Evolutionary conservation across 2,329 filamentous ascomycete species (phyloP), one percentile per base, ranked within the genome.

Genomic region (Phialemonium atrogriseum): DNA sequence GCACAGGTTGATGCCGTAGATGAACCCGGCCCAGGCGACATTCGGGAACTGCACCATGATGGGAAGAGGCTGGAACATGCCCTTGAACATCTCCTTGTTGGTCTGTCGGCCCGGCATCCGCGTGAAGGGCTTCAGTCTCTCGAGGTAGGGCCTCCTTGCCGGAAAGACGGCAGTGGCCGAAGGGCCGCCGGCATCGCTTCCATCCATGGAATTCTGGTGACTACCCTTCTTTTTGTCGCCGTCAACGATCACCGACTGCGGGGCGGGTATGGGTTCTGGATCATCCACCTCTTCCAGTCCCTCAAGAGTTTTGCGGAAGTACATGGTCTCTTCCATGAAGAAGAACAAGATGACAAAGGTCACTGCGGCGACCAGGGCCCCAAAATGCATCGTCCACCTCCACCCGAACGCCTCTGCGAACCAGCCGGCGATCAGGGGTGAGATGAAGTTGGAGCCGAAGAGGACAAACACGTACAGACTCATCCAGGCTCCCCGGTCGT

Each of bases 271-370:
- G 5, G 23, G 12, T n/a, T n/a, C n/a, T n/a, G n/a, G n/a, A n/a
- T n/a, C n/a, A n/a, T n/a, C n/a, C n/a, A n/a, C n/a, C n/a, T n/a
- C n/a, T n/a, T n/a, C n/a, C n/a, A n/a, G n/a, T n/a, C 48, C 55
- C 27, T 55, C 53, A 30, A 52, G 32, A 6, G 54, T 55, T 5
- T 47, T 34, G 10, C 65, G 60, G 30, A 56, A 49, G 45, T 67
- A 74, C 45, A 71, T 76, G 5, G 73, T 75, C 48, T 77, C 73
- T 48, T 77, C 73, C 58, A 75, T 65, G 47, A 68, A 65, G 43
- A 77, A 68, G 52, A 73, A 75, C 2, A 69, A 50, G 39, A 73
- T 59, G 12, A 76, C 43, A 22, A 69, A 65, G 8, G 53, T 58
- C 2, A 65, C 49, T 1, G 52, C 68, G 4, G 55, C 49, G 40